Evolutionary conservation across 768 basidiomycete genomes (phyloP).

Genomic region (Lanmaoa pseudosensibilis): DNA sequence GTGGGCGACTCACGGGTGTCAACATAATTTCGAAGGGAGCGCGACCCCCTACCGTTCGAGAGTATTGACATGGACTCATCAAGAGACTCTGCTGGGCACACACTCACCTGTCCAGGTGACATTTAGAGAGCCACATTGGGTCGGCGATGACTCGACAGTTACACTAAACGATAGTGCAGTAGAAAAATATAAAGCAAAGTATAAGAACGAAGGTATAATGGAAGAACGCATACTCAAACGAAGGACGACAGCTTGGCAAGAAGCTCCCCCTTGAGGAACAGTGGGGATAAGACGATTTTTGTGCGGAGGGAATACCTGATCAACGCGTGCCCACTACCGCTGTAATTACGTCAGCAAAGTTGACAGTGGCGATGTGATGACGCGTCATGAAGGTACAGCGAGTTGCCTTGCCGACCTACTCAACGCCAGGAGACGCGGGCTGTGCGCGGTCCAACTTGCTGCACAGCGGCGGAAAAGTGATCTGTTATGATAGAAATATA

Average conservation of each 20-base stretch:
- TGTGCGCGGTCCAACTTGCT: neutral
- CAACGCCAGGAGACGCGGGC: neutral
- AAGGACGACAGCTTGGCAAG: constrained; percentile 12
- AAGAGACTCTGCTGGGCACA: neutral
- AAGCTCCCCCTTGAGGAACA: constrained; percentile 10
- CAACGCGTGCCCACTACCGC: neutral
- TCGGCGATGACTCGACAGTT: constrained; percentile 44
- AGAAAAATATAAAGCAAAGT: constrained; percentile 22
- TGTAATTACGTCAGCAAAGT: constrained; percentile 22
- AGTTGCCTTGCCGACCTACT: neutral
- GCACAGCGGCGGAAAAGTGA: neutral
- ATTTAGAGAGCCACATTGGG: constrained; percentile 61
- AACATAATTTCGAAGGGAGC: constrained; percentile 52
- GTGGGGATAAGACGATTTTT: constrained; percentile 9
- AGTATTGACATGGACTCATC: neutral
- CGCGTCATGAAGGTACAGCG: neutral
- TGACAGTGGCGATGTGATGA: neutral
- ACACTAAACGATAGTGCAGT: constrained; percentile 44
- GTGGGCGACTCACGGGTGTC: constrained; percentile 46
- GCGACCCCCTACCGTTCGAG: constrained; percentile 47
- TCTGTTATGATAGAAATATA: neutral
- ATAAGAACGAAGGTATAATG: constrained; percentile 25
- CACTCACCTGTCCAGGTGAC: constrained; percentile 63
- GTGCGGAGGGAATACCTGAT: neutral
- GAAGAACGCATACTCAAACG: constrained; percentile 30